Conservation (phyloP, 2,329 filamentous ascomycete species). For the Beauveria varroae region DNA sequence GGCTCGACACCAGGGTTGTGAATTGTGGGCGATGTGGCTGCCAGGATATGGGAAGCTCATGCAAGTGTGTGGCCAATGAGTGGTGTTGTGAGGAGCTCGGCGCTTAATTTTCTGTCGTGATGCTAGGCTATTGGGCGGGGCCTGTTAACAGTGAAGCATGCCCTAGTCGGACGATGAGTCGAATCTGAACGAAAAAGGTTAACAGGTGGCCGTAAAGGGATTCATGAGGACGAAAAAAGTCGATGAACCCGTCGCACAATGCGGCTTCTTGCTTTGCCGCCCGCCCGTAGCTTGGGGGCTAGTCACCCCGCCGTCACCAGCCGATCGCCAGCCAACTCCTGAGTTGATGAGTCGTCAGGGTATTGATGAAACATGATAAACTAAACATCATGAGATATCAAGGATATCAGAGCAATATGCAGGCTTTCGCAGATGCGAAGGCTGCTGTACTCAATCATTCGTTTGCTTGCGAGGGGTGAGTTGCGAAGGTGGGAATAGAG, state of each 20-base stretch:
- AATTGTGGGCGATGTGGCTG: conserved; percentile 1
- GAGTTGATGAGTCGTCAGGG: too few species aligned
- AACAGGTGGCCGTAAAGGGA: background rate
- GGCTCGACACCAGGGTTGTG: background rate
- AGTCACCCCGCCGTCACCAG: background rate
- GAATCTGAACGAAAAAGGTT: background rate
- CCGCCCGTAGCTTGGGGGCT: background rate
- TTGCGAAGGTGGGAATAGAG: too few species aligned
- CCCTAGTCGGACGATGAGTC: background rate
- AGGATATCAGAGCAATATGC: too few species aligned
- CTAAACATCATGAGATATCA: too few species aligned
- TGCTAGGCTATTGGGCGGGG: conserved; percentile 1
- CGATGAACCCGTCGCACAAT: conserved; percentile 8
- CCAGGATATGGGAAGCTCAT: background rate
- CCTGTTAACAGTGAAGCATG: background rate
- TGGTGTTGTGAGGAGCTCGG: conserved; percentile 3
- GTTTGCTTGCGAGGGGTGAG: too few species aligned
- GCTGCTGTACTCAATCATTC: too few species aligned
- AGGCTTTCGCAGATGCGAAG: too few species aligned
- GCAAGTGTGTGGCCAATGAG: conserved; percentile 8
- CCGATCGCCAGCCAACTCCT: too few species aligned
- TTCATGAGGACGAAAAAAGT: background rate
- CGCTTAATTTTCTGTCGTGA: conserved; percentile 8
- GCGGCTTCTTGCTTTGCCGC: background rate
- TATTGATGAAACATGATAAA: too few species aligned